These are phyloP conservation scores for Podospora comata DNA, from an alignment of 495 filamentous ascomycete genomes.

Conservation along the genomic window DNA sequence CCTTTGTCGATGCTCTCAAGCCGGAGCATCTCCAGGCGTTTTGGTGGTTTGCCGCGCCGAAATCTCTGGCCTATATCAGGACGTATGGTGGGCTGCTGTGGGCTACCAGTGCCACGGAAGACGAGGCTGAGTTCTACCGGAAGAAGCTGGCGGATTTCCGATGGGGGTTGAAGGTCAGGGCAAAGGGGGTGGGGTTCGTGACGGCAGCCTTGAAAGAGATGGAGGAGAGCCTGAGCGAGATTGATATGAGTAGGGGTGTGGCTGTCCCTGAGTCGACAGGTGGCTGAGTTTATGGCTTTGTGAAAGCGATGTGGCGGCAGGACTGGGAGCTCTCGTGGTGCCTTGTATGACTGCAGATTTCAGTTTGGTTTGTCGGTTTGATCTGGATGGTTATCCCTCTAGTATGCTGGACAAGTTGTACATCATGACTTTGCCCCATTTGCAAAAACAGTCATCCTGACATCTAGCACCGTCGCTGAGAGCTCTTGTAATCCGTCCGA, in stretches of 20 bases:
- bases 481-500: too few species aligned
- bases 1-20: slow-evolving; percentile 55
- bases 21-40: slow-evolving; percentile 59
- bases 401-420: too few species aligned
- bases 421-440: too few species aligned
- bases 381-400: too few species aligned
- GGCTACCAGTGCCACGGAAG: slow-evolving; percentile 60
- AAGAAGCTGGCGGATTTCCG: slow-evolving; percentile 66
- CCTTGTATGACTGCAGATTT: too few species aligned
- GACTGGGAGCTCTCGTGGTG: too few species aligned
- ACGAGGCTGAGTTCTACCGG: slow-evolving; percentile 79
- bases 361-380: too few species aligned
- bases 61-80: slow-evolving; percentile 60
- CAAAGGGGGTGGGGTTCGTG: slow-evolving; percentile 30
- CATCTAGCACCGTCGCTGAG: too few species aligned
- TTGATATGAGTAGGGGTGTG: slow-evolving; percentile 22
- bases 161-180: slow-evolving; percentile 59
- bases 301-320: too few species aligned
- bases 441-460: too few species aligned
- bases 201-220: slow-evolving; percentile 27
- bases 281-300: background rate
- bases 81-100: slow-evolving; percentile 64
- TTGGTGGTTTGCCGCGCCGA: slow-evolving; percentile 61
- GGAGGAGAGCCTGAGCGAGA: slow-evolving; percentile 31
- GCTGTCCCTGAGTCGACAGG: background rate